A percentile compares a stretch with the other conserved stretches of the same genome.
Conservation (phyloP, 768 basidiomycete species). For the Coprinopsis marcescibilis region DNA sequence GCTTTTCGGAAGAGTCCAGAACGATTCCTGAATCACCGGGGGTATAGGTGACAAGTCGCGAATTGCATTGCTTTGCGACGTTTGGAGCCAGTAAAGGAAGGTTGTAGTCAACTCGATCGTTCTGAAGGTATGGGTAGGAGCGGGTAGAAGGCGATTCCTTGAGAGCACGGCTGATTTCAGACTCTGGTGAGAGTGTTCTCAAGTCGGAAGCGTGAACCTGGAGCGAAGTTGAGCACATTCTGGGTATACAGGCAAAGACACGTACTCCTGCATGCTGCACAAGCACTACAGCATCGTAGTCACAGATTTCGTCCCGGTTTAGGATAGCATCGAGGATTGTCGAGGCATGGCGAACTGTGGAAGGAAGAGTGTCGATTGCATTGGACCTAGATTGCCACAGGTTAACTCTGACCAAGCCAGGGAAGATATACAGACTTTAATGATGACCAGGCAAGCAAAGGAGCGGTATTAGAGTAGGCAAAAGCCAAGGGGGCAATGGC, state of each 20-base stretch:
- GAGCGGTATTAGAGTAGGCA: slow-evolving; percentile 58
- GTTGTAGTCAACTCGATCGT: slow-evolving; percentile 24
- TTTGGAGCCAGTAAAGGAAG: slow-evolving; percentile 38
- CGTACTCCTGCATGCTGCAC: slow-evolving; percentile 71
- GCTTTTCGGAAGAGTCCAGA: slow-evolving; percentile 37
- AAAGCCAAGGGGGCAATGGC: slow-evolving; percentile 41
- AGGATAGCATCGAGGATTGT: slow-evolving; percentile 42
- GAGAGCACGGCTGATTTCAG: slow-evolving; percentile 42
- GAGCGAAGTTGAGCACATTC: slow-evolving; percentile 7
- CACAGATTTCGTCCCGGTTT: slow-evolving; percentile 44
- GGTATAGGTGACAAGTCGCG: slow-evolving; percentile 37
- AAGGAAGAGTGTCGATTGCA: slow-evolving; percentile 37
- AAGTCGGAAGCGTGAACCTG: slow-evolving; percentile 78
- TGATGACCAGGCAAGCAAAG: slow-evolving; percentile 70
- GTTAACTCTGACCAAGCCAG: not conserved
- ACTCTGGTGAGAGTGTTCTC: slow-evolving; percentile 42
- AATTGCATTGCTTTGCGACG: slow-evolving; percentile 40
- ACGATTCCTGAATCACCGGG: slow-evolving; percentile 31
- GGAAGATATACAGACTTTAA: slow-evolving; percentile 36
- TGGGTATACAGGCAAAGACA: slow-evolving; percentile 10
- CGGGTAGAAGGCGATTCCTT: slow-evolving; percentile 46
- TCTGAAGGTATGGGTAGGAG: slow-evolving; percentile 57
- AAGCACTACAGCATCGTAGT: slow-evolving; percentile 59
- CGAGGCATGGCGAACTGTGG: slow-evolving; percentile 23
- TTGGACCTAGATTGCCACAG: slow-evolving; percentile 35